Conservation (phyloP, 352 stramenopile species). For the Phytophthora pinifolia region DNA sequence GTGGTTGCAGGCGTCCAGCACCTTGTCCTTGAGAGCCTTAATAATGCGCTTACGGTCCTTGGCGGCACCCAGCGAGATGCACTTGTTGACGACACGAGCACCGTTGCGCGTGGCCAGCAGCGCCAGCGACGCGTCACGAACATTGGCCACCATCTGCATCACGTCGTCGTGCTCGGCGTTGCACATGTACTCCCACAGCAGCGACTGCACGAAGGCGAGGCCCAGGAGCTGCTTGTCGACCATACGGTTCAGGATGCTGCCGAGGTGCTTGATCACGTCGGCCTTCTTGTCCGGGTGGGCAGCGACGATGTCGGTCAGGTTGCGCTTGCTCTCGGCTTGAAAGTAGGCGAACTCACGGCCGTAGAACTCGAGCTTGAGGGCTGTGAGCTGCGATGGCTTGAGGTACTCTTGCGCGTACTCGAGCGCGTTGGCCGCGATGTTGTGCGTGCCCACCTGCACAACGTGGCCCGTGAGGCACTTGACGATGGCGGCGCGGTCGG, state of each 20-base stretch:
- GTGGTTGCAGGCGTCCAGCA: constrained; percentile 88
- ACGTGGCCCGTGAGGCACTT: constrained; percentile 95
- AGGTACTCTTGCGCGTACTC: constrained; percentile 90
- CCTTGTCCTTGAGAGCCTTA: constrained; percentile 91
- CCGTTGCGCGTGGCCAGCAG: constrained; percentile 88
- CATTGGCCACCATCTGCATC: constrained; percentile 84
- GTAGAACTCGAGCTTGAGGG: constrained; percentile 89
- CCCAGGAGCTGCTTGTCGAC: constrained; percentile 89
- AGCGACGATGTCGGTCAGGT: constrained; percentile 66
- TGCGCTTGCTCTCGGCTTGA: constrained; percentile 82
- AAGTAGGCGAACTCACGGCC: constrained; percentile 90
- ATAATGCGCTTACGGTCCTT: constrained; percentile 93
- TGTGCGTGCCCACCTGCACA: constrained; percentile 93
- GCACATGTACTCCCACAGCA: constrained; percentile 90
- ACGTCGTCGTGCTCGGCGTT: constrained; percentile 80
- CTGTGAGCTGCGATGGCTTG: constrained; percentile 84
- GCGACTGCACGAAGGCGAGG: constrained; percentile 86
- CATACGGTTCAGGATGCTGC: constrained; percentile 80
- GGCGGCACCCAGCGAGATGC: constrained; percentile 72
- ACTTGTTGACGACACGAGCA: constrained; percentile 86
- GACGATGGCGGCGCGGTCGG: constrained; percentile 76
- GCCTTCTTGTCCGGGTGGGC: constrained; percentile 69
- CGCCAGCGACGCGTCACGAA: constrained; percentile 83
- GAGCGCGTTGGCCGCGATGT: constrained; percentile 92
- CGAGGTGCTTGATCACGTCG: constrained; percentile 75